Evolutionary conservation across 805 yeast genomes (phyloP).

Genomic region (Limtongia smithiae): DNA sequence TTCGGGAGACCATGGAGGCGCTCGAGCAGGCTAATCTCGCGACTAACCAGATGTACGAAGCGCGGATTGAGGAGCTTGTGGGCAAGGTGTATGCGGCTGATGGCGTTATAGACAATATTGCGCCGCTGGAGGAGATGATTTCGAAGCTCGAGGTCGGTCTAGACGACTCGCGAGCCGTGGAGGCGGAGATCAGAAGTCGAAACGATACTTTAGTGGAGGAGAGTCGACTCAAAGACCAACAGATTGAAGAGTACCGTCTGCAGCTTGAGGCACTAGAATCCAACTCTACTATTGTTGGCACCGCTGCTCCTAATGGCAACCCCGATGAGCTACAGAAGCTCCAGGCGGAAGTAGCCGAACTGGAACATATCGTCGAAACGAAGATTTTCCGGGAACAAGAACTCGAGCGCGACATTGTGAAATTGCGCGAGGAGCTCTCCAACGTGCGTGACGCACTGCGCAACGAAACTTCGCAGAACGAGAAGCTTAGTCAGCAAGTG

Average conservation of each 20-base stretch:
- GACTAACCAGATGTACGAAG: constrained; percentile 23
- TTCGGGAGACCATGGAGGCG: constrained; percentile 34
- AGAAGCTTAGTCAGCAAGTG: constrained; percentile 25
- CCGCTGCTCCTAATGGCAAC: neutral
- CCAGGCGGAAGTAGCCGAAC: constrained; percentile 30
- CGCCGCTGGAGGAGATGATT: constrained; percentile 32
- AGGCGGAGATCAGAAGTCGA: constrained; percentile 5
- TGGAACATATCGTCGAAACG: constrained; percentile 31
- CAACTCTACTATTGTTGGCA: neutral
- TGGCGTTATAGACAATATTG: constrained; percentile 29
- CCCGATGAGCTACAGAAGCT: constrained; percentile 7
- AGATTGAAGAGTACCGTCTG: constrained; percentile 7
- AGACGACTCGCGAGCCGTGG: constrained; percentile 30
- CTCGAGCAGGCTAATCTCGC: constrained; percentile 23
- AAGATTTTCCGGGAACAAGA: constrained; percentile 35
- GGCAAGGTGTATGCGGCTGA: constrained; percentile 29
- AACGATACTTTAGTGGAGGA: constrained; percentile 21
- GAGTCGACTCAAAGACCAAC: constrained; percentile 25
- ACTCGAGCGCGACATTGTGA: constrained; percentile 33
- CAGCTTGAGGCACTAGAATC: constrained; percentile 8
- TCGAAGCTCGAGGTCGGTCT: constrained; percentile 31
- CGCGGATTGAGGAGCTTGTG: constrained; percentile 17
- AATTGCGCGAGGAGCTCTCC: constrained; percentile 18
- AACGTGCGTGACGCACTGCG: constrained; percentile 10
- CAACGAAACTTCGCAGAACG: constrained; percentile 12